Percentiles rank a stretch among this genome's conserved stretches.
These are phyloP conservation scores for Coemansia javaensis DNA, from an alignment of 192 early-diverging fungal genomes.

Conservation along the genomic window DNA sequence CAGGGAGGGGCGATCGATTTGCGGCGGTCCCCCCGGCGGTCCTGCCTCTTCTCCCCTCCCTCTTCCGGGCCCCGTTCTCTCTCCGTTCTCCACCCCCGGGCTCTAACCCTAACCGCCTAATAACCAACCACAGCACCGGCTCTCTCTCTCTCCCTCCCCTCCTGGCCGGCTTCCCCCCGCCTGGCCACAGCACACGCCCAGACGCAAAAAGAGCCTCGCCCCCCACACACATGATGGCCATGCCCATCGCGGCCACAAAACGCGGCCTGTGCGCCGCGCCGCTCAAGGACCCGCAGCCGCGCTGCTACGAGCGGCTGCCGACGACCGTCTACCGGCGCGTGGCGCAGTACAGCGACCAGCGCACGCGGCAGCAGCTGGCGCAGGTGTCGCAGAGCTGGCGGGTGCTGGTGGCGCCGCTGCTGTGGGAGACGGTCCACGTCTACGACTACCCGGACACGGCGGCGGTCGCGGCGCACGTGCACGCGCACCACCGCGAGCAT, in stretches of 20 bases:
- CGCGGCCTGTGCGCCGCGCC: constrained; percentile 23
- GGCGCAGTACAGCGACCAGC: constrained; percentile 45
- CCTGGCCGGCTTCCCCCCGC: not conserved
- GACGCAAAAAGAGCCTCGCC: not conserved
- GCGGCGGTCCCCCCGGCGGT: too few relatives aligned
- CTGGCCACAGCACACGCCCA: not conserved
- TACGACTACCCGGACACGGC: constrained; percentile 36
- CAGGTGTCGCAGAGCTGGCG: constrained; percentile 52
- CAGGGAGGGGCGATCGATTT: too few relatives aligned
- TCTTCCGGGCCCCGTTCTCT: too few relatives aligned
- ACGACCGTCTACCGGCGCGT: constrained; percentile 42
- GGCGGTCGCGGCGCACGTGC: constrained; percentile 28
- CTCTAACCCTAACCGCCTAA: too few relatives aligned
- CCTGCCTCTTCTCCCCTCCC: too few relatives aligned
- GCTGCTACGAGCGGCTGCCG: constrained; percentile 35
- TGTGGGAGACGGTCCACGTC: constrained; percentile 41
- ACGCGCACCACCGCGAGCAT: constrained; percentile 35
- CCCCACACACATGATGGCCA: constrained; percentile 7
- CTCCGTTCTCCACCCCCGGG: too few relatives aligned
- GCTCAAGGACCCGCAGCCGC: constrained; percentile 28
- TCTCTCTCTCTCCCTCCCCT: not conserved
- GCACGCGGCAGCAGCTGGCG: constrained; percentile 35
- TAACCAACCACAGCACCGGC: too few relatives aligned
- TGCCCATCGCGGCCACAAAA: constrained; percentile 19
- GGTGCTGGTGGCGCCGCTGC: constrained; percentile 32